Conservation (phyloP, 805 yeast species). For the Saccharomycopsis microspora region DNA sequence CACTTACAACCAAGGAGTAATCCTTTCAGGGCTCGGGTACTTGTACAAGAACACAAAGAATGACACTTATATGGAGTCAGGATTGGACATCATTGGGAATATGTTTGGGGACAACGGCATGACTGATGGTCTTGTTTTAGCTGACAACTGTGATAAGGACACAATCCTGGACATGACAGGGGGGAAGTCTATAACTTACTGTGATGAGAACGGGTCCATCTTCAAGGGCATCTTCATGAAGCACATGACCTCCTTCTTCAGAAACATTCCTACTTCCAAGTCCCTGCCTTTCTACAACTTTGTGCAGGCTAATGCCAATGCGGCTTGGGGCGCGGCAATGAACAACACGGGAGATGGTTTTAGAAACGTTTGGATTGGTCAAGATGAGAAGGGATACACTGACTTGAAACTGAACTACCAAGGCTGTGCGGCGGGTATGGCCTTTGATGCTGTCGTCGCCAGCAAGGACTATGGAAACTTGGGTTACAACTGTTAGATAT, state of each 20-base stretch:
- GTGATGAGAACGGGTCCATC: background rate
- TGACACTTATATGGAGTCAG: background rate
- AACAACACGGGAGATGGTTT: background rate
- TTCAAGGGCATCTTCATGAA: slow-evolving; percentile 2
- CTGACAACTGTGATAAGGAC: background rate
- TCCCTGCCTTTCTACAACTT: background rate
- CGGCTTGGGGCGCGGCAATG: background rate
- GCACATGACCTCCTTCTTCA: background rate
- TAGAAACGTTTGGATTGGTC: background rate
- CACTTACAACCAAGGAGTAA: slow-evolving; percentile 1
- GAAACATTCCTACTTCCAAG: background rate
- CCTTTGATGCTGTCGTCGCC: slow-evolving; percentile 1
- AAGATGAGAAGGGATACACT: background rate
- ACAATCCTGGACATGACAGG: background rate
- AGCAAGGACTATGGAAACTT: background rate
- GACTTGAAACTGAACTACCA: background rate
- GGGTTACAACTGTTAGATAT: background rate
- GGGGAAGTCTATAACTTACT: background rate
- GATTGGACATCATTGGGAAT: background rate
- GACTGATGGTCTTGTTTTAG: background rate
- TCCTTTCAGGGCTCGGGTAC: background rate
- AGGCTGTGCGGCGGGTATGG: background rate
- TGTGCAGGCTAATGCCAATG: slow-evolving; percentile 3
- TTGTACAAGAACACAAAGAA: background rate
- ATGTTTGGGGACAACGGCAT: background rate